Base-by-base conservation (phyloP, 1,284 basidiomycete genomes). In the Malassezia vespertilionis region DNA sequence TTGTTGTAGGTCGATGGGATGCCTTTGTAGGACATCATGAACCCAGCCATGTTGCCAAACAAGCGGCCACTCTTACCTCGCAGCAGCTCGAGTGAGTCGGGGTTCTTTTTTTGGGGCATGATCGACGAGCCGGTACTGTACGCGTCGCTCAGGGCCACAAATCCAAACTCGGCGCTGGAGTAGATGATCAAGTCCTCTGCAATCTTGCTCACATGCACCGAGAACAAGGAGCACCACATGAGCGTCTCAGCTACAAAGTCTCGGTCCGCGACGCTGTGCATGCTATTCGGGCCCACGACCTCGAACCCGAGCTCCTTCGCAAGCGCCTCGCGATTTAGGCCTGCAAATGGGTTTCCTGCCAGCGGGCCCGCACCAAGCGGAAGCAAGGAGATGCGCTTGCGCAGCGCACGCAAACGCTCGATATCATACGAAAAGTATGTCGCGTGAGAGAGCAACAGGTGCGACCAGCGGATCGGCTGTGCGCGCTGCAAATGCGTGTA, bases 71-170 rank as follows among this genome's bases (percentile, higher is more conserved):
- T 81, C 74, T 97, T 97, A 57, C 91, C 91, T 52, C 91, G 82
- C 46, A 97, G 77, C 21, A 97, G 77, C 72, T 97, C 93, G 37
- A 93, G 75, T 23, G 88, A 93, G 72, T 96, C 91, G 15, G 93
- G 88, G 72, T 97, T 97, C 76, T 97, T 96, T 77, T 97, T 96
- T 71, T 97, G 91, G 2, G 91, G 91, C 91, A 97, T 97, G 71
- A 97, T 96, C 56, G 89, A 95, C 32, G 90, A 95, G 10, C 91
- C 91, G 27, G 91, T 97, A 71, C 87, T 87, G 74, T 96, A 97
- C 3, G 91, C 91, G 74, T 97, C 91, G 67, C 85, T 90, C 60
- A 96, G 74, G 30, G 82, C 82, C 53, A 96, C 78, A 71, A 96
- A 97, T 10, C 89, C 88, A 70, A 96, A 97, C 73, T 96, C 91